A percentile compares a stretch with the other conserved stretches of the same genome.
Evolutionary conservation across 148 eudicot genomes (phyloP).

Genomic region (Rhododendron griersonianum): DNA sequence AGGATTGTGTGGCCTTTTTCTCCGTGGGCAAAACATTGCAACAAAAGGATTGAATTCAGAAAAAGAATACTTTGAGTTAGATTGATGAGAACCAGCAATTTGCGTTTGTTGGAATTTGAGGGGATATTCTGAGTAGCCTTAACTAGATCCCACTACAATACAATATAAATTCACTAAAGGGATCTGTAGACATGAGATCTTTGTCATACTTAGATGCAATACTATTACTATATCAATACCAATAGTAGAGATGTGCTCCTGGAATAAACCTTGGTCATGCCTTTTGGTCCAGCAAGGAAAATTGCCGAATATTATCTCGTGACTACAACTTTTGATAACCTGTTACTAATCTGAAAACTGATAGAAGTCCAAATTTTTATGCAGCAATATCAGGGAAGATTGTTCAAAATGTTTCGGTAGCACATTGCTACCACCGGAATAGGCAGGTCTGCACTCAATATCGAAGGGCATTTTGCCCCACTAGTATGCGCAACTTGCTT

Average conservation of each 20-base stretch:
- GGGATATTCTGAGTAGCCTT: neutral
- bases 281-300: neutral
- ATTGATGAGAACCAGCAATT: neutral
- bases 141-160: neutral
- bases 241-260: neutral
- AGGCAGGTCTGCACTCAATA: slow-evolving; percentile 58
- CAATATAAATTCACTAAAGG: neutral
- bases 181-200: neutral
- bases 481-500: slow-evolving; percentile 58
- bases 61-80: neutral
- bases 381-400: slow-evolving; percentile 90
- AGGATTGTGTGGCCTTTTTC: neutral
- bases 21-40: neutral
- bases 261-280: neutral
- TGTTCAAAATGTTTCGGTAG: slow-evolving; percentile 72
- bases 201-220: neutral
- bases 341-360: slow-evolving; percentile 32
- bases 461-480: slow-evolving; percentile 50
- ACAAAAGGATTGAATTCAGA: neutral
- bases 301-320: neutral
- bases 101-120: neutral
- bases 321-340: slow-evolving; percentile 14
- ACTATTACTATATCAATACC: neutral
- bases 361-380: slow-evolving; percentile 58
- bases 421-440: slow-evolving; percentile 68